Evolutionary conservation across 306 rosid genomes (phyloP), one percentile per base, ranked within the genome.

Genomic region (Mucuna pruriens): DNA sequence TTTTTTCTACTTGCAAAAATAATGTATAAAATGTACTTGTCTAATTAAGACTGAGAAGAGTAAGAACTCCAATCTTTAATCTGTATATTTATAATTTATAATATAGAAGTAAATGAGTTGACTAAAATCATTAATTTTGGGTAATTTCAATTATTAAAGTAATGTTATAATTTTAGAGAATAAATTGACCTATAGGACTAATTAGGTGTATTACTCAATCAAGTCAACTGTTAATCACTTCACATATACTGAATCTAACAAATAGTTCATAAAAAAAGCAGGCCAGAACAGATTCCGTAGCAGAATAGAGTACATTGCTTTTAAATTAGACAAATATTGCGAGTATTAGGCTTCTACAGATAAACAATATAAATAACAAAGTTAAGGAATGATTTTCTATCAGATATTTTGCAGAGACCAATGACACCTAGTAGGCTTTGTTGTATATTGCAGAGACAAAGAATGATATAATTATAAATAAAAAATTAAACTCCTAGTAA

Each of bases 221-320:
- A n/a, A 49, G 44, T 9, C 48, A 71, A 20, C 26, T 70, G 44
- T 29, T 16, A 31, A 54, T 74, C 79, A 74, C 78, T 74, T 57
- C 68, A 57, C 39, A 15, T 22, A 38, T 38, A 26, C 54, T 48
- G 63, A 10, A 51, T 31, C 46, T n/a, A 12, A 31, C 12, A 78
- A 15, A 13, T 16, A 49, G 31, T 22, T 79, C 48, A 57, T 22
- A 51, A 39, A 54, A 51, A 39, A 54, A 68, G 23, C 61, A 10
- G 17, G 31, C 54, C 29, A 20, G 22, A 22, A 73, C 23, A 36
- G 5, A 19, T 61, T 36, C 61, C 44, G 36, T 9, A 17, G 20
- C 33, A 16, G 16, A 65, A 46, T 23, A 25, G 25, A 6, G 20
- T 55, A 69, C 6, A 25, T 60, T 12, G 29, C 19, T 38, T 39